These are phyloP conservation scores for Tylopilus rubrobrunneus DNA, from an alignment of 768 basidiomycete genomes.

Conservation along the genomic window DNA sequence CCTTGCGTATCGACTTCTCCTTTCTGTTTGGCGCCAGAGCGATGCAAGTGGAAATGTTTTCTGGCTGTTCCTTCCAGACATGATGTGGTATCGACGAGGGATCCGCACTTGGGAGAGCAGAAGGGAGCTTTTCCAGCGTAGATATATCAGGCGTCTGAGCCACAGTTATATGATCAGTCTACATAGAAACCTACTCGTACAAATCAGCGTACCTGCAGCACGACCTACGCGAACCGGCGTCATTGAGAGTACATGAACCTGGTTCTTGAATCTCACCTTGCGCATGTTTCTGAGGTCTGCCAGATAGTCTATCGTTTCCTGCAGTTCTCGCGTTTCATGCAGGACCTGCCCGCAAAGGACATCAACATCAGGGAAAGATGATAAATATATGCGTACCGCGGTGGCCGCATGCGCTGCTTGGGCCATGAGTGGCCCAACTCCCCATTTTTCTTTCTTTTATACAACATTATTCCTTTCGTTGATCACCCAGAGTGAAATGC, in stretches of 20 bases:
- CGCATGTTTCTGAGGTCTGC: constrained; percentile 38
- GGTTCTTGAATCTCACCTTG: constrained; percentile 29
- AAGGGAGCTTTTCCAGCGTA: constrained; percentile 32
- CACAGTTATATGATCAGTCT: background rate
- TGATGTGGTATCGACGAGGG: constrained; percentile 35
- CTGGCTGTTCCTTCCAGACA: constrained; percentile 43
- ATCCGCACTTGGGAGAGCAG: constrained; percentile 19
- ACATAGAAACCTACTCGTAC: background rate
- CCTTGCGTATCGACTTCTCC: constrained; percentile 36
- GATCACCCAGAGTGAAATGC: background rate
- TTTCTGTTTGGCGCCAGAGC: constrained; percentile 41
- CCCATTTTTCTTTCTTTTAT: constrained; percentile 40
- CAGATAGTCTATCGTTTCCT: constrained; percentile 38
- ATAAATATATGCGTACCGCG: constrained; percentile 25
- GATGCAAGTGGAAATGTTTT: constrained; percentile 39
- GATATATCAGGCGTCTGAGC: constrained; percentile 32
- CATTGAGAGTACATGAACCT: background rate
- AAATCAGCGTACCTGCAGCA: constrained; percentile 35
- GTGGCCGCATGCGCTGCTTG: constrained; percentile 42
- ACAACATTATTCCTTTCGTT: background rate
- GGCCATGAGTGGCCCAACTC: constrained; percentile 42
- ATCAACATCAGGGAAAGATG: background rate
- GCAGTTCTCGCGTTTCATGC: constrained; percentile 35
- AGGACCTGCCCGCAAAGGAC: constrained; percentile 29
- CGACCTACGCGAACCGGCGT: constrained; percentile 26